phyloP scores from a whole-genome alignment of 768 basidiomycete species.

The Lyophyllum shimeji region DNA sequence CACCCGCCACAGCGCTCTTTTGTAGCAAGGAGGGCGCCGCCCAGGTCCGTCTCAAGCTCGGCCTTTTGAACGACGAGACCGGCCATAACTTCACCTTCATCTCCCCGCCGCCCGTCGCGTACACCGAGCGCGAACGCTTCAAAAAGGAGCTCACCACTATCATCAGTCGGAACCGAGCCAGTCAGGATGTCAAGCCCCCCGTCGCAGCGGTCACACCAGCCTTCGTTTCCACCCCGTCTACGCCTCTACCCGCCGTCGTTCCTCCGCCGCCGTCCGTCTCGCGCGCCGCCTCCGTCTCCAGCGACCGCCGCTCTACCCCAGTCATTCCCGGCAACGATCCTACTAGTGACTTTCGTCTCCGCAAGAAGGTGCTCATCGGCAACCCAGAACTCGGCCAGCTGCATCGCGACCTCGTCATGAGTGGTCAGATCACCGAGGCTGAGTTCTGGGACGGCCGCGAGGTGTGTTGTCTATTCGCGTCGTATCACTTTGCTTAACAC shows the following conservation, averaged over 20 bases:
- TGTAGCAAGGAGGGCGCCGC: conserved; percentile 83
- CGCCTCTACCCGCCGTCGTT: conserved; percentile 29
- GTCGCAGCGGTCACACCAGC: conserved; percentile 17
- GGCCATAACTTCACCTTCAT: conserved; percentile 86
- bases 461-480: conserved; percentile 41
- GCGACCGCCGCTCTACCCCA: conserved; percentile 51
- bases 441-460: conserved; percentile 99
- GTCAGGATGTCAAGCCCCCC: conserved; percentile 29
- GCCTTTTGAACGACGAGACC: conserved; percentile 62
- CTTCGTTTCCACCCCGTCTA: conserved; percentile 27
- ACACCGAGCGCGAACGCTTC: conserved; percentile 77
- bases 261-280: conserved; percentile 52
- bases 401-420: conserved; percentile 87
- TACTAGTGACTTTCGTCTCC: conserved; percentile 65
- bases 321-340: conserved; percentile 59
- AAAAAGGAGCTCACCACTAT: conserved; percentile 77
- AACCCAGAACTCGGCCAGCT: conserved; percentile 77
- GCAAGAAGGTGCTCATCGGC: conserved; percentile 77
- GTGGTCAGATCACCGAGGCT: conserved; percentile 80
- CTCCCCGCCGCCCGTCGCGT: conserved; percentile 61
- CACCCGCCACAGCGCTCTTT: conserved; percentile 59
- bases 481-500: conserved; percentile 16
- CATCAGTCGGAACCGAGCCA: conserved; percentile 69
- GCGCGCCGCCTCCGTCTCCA: conserved; percentile 62
- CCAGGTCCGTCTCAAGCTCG: conserved; percentile 78